phyloP scores from a whole-genome alignment of 2,329 filamentous ascomycete genomes.

The Neopestalotiopsis sp. region DNA sequence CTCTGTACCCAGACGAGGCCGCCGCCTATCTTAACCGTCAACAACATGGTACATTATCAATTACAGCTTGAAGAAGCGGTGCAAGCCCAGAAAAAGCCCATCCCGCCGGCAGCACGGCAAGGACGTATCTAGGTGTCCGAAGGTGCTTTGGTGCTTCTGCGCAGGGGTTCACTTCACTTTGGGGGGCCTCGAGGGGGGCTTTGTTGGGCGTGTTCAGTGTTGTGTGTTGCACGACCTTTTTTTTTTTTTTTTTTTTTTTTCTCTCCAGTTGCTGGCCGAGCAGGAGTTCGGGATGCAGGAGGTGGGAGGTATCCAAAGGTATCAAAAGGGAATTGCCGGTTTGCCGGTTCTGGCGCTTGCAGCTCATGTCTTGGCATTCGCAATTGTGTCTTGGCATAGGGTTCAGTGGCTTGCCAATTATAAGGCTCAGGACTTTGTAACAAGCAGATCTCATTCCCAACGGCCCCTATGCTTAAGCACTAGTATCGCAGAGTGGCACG shows the following conservation, averaged over 20 bases:
- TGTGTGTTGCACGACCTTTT: neutral
- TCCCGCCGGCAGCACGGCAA: neutral
- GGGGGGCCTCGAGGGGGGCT: neutral
- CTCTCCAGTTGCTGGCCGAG: no score
- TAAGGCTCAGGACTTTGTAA: neutral
- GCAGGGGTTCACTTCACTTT: neutral
- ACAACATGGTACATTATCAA: neutral
- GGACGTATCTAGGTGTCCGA: neutral
- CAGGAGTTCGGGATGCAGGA: neutral
- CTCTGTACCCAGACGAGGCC: neutral
- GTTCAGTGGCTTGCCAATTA: constrained; percentile 4
- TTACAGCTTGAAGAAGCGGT: neutral
- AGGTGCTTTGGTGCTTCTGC: neutral
- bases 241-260: no score
- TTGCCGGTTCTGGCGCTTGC: constrained; percentile 11
- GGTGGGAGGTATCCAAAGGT: neutral
- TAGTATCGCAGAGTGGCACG: neutral
- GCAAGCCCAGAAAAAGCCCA: neutral
- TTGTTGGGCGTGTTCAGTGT: neutral
- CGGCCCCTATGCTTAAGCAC: neutral
- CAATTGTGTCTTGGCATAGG: constrained; percentile 4
- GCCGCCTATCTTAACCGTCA: neutral
- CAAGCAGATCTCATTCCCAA: neutral
- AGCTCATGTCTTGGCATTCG: constrained; percentile 6
- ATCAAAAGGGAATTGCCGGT: neutral